Evolutionary conservation across 2,329 filamentous ascomycete species (phyloP).

Genomic region (Daldinia sp.): DNA sequence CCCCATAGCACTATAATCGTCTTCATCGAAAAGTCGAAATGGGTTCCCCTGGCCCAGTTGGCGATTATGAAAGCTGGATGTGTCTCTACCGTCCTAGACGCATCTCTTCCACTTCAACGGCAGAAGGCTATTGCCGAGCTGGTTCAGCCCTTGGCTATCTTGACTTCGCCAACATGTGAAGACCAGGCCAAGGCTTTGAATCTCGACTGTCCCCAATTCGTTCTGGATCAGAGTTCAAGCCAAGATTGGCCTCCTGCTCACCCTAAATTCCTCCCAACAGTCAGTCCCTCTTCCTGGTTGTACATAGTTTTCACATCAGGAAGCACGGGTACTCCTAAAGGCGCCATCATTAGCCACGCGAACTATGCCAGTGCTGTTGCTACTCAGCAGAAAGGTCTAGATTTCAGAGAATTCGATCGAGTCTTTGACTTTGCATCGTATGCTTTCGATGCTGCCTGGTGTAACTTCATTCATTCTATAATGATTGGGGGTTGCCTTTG

Average conservation of each 20-base stretch:
- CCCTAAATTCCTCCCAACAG: background rate
- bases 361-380: constrained; percentile 28
- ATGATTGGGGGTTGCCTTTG: constrained; percentile 45
- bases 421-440: constrained; percentile 45
- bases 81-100: constrained; percentile 51
- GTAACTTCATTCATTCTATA: constrained; percentile 54
- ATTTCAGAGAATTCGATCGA: constrained; percentile 31
- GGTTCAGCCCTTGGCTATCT: background rate
- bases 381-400: constrained; percentile 30
- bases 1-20: constrained; percentile 51
- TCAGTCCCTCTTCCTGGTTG: constrained; percentile 2
- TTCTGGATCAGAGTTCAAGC: background rate
- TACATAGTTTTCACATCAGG: constrained; percentile 64
- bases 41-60: constrained; percentile 52
- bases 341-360: constrained; percentile 48
- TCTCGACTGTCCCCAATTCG: background rate
- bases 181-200: background rate
- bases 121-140: background rate
- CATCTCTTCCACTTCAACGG: constrained; percentile 20
- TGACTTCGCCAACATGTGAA: constrained; percentile 1
- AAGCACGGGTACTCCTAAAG: constrained; percentile 63
- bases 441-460: constrained; percentile 55
- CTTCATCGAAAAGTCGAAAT: constrained; percentile 55
- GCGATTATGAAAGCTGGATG: constrained; percentile 54
- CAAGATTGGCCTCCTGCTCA: background rate